phyloP scores from a whole-genome alignment of 2,329 filamentous ascomycete species.

The Colletotrichum tofieldiae region DNA sequence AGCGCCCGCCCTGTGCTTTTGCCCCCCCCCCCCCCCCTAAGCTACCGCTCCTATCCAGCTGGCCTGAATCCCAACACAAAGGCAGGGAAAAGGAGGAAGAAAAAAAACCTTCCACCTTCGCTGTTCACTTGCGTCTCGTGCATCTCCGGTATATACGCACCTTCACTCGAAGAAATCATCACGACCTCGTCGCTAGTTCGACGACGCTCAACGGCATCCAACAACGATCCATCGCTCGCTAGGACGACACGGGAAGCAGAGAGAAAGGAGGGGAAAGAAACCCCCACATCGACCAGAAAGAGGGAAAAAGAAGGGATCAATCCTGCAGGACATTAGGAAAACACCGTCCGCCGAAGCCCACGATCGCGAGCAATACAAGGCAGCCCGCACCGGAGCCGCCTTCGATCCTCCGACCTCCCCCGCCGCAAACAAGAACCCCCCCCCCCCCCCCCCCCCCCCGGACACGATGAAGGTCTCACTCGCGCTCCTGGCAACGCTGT shows the following conservation, averaged over 20 bases:
- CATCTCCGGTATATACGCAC: neutral
- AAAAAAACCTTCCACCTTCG: constrained; percentile 8
- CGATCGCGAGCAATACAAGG: constrained; percentile 1
- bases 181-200: constrained; percentile 30
- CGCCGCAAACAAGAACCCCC: neutral
- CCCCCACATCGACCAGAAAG: constrained; percentile 17
- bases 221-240: constrained; percentile 8
- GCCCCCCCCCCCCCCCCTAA: neutral
- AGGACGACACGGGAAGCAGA: neutral
- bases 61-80: constrained; percentile 19
- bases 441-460: too few species aligned
- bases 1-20: constrained; percentile 21
- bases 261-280: neutral
- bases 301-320: constrained; percentile 5
- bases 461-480: constrained; percentile 59
- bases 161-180: neutral
- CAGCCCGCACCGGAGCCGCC: constrained; percentile 32
- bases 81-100: neutral
- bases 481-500: constrained; percentile 59
- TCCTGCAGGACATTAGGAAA: neutral
- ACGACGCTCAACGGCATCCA: constrained; percentile 21
- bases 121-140: constrained; percentile 18
- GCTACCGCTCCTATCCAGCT: constrained; percentile 18
- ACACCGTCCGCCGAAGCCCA: constrained; percentile 3
- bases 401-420: neutral